Conservation (phyloP, 208 protist genomes). For the Wallacemonas sp. region DNA sequence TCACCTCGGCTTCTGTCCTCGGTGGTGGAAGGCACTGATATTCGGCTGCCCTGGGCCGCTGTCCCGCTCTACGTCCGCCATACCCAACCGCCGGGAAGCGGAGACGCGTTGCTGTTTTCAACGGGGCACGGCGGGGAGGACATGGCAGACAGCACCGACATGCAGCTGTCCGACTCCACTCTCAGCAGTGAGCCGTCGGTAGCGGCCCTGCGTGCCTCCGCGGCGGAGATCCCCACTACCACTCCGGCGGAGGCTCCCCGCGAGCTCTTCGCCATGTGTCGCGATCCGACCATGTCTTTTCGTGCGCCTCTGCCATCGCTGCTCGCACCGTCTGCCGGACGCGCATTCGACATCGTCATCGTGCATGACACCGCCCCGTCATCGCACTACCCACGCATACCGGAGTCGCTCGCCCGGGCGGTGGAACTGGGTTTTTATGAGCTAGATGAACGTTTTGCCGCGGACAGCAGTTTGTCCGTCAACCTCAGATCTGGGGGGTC, state of each 20-base stretch:
- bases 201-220: not conserved
- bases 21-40: not conserved
- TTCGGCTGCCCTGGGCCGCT: constrained; percentile 2
- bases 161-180: not conserved
- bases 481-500: not conserved
- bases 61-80: constrained; percentile 1
- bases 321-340: constrained; percentile 9
- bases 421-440: constrained; percentile 22
- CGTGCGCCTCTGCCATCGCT: constrained; percentile 16
- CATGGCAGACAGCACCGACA: no score
- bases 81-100: no score
- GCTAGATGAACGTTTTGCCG: constrained; percentile 1
- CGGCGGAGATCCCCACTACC: not conserved
- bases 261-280: constrained; percentile 15
- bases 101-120: no score
- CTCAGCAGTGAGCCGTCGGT: not conserved
- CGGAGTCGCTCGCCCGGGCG: not conserved
- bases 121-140: no score
- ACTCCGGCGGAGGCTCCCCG: not conserved
- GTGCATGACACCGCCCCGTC: constrained; percentile 20
- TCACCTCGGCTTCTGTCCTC: constrained; percentile 10
- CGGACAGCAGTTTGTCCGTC: not conserved
- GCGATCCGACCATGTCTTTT: constrained; percentile 10
- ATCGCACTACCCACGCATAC: not conserved
- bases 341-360: constrained; percentile 23